These are phyloP conservation scores for Paracamarosporium sp. DNA, from an alignment of 2,329 filamentous ascomycete species.

Conservation along the genomic window DNA sequence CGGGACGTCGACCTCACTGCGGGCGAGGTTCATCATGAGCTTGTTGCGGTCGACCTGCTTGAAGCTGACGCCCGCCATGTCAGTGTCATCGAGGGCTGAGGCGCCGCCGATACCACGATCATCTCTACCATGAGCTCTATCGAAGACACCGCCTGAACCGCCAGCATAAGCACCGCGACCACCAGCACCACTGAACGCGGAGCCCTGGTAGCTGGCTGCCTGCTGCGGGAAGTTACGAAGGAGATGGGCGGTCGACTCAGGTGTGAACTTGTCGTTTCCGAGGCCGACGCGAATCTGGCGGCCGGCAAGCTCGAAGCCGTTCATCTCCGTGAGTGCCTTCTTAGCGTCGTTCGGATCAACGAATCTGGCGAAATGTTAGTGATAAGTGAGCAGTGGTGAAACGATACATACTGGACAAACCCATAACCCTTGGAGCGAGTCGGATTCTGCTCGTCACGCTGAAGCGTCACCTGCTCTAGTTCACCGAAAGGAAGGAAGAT, in stretches of 20 bases:
- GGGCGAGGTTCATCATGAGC: slow-evolving; percentile 97
- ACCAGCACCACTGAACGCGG: slow-evolving; percentile 87
- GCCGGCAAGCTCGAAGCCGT: slow-evolving; percentile 96
- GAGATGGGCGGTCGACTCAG: slow-evolving; percentile 92
- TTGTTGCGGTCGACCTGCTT: slow-evolving; percentile 98
- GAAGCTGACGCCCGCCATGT: slow-evolving; percentile 98
- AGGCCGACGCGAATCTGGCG: slow-evolving; percentile 98
- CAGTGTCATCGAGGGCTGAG: slow-evolving; percentile 94
- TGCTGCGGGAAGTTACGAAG: slow-evolving; percentile 85
- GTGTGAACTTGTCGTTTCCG: slow-evolving; percentile 99
- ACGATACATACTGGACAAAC: slow-evolving; percentile 87
- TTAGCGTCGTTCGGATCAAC: slow-evolving; percentile 89
- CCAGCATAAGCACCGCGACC: slow-evolving; percentile 85
- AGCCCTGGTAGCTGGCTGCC: slow-evolving; percentile 75
- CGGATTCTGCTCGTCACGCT: slow-evolving; percentile 84
- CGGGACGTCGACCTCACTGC: slow-evolving; percentile 78
- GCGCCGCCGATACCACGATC: slow-evolving; percentile 88
- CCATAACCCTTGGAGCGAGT: slow-evolving; percentile 78
- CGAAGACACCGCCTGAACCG: slow-evolving; percentile 75
- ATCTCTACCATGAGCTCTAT: slow-evolving; percentile 86
- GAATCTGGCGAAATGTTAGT: slow-evolving; percentile 69
- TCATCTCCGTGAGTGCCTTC: slow-evolving; percentile 98
- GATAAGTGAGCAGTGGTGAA: neutral
- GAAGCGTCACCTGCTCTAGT: slow-evolving; percentile 95
- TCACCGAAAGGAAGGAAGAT: slow-evolving; percentile 98